Conservation (phyloP, 495 filamentous ascomycete genomes). For the Clohesyomyces aquaticus region DNA sequence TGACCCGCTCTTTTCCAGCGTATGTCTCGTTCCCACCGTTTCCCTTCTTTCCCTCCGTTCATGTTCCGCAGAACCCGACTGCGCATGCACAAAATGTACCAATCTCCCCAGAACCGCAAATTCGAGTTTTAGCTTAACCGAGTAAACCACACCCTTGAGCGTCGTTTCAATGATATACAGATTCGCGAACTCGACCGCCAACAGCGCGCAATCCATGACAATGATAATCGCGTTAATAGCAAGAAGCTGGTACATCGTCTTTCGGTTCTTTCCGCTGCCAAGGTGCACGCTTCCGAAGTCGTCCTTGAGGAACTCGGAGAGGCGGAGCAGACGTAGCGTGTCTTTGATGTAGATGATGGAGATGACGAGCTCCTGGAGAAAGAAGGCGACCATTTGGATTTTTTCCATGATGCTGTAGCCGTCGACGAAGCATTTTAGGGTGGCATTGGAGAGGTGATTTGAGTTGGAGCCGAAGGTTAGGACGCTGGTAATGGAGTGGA, state of each 20-base stretch:
- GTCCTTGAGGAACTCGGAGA: conserved; percentile 54
- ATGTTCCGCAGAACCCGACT: conserved; percentile 6
- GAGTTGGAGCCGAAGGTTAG: conserved; percentile 63
- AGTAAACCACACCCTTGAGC: conserved; percentile 64
- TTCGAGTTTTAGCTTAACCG: conserved; percentile 69
- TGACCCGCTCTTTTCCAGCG: conserved; percentile 1
- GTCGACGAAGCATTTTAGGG: conserved; percentile 41
- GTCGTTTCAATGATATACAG: conserved; percentile 63
- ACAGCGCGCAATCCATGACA: conserved; percentile 58
- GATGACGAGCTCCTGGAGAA: conserved; percentile 64
- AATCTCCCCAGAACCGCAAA: conserved; percentile 61
- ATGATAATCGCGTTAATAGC: conserved; percentile 63
- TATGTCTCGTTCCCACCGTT: not conserved
- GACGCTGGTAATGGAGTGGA: conserved; percentile 62
- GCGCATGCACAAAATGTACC: conserved; percentile 39
- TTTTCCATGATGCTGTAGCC: conserved; percentile 64
- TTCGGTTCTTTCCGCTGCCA: conserved; percentile 38
- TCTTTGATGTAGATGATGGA: conserved; percentile 65
- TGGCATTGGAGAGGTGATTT: conserved; percentile 26
- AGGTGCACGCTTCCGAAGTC: conserved; percentile 3
- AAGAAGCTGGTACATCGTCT: conserved; percentile 62
- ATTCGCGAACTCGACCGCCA: conserved; percentile 60
- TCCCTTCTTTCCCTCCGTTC: not conserved
- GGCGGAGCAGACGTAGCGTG: conserved; percentile 50
- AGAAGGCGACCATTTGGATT: conserved; percentile 67